phyloP scores from a whole-genome alignment of 2,329 filamentous ascomycete species.

The Arthrobotrys sphaeroides region DNA sequence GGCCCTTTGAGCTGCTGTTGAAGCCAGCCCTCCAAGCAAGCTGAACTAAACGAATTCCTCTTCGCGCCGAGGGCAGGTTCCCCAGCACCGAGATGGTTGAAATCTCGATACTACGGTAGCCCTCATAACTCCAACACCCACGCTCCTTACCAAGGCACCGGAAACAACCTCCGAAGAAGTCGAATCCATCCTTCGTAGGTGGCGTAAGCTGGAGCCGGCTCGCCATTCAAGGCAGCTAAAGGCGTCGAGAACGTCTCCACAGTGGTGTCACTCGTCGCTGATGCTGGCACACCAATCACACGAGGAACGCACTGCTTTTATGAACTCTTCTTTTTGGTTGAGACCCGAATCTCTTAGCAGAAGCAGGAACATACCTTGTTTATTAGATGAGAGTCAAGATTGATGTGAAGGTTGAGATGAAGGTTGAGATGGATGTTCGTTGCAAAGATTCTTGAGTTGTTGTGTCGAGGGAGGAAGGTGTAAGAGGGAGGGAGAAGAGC shows the following conservation, averaged over 20 bases:
- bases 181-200: background rate
- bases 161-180: background rate
- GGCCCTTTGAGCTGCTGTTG: background rate
- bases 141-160: background rate
- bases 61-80: background rate
- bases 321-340: background rate
- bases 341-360: background rate
- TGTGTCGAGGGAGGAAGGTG: background rate
- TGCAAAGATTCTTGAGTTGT: background rate
- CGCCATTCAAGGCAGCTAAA: background rate
- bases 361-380: slow-evolving; percentile 25
- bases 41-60: background rate
- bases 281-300: background rate
- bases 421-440: too few species aligned
- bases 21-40: background rate
- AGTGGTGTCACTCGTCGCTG: background rate
- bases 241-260: background rate
- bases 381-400: background rate
- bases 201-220: background rate
- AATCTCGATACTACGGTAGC: too few species aligned
- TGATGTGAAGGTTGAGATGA: background rate
- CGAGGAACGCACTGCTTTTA: background rate
- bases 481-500: background rate
- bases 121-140: too few species aligned
- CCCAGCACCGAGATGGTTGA: background rate